phyloP scores from a whole-genome alignment of 1,284 basidiomycete species.

The Lentinula novae-zelandiae region DNA sequence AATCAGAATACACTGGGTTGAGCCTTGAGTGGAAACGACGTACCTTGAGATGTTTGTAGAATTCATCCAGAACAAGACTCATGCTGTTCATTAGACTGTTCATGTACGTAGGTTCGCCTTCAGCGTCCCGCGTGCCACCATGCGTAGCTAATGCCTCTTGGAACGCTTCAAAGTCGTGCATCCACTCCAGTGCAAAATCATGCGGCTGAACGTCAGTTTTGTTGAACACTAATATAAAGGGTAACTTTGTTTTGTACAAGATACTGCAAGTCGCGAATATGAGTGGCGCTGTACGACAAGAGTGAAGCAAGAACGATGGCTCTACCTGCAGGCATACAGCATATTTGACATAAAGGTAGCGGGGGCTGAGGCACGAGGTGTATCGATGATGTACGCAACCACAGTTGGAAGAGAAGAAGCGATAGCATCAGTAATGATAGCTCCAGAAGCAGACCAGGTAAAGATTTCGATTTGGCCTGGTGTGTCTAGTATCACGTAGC shows the following conservation, averaged over 20 bases:
- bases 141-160: slow-evolving; percentile 70
- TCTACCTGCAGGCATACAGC: slow-evolving; percentile 95
- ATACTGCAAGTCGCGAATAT: slow-evolving; percentile 53
- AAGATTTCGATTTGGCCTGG: slow-evolving; percentile 99
- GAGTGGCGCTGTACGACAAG: slow-evolving; percentile 5
- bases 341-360: slow-evolving; percentile 99
- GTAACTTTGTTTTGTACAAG: slow-evolving; percentile 96
- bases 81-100: slow-evolving; percentile 99
- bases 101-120: slow-evolving; percentile 96
- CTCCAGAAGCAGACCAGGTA: slow-evolving; percentile 98
- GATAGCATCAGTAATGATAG: slow-evolving; percentile 98
- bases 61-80: slow-evolving; percentile 97
- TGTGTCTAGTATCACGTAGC: slow-evolving; percentile 94
- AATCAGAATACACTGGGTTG: not conserved
- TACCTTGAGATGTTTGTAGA: slow-evolving; percentile 95
- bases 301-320: not conserved
- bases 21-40: slow-evolving; percentile 2
- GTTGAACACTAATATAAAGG: slow-evolving; percentile 98
- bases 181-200: slow-evolving; percentile 95
- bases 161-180: slow-evolving; percentile 94
- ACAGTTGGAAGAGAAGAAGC: slow-evolving; percentile 92
- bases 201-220: slow-evolving; percentile 93
- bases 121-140: slow-evolving; percentile 64
- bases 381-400: slow-evolving; percentile 97
- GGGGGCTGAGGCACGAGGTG: slow-evolving; percentile 90